Conservation (phyloP, 2,329 filamentous ascomycete species). For the Phaeosphaeria sp. region DNA sequence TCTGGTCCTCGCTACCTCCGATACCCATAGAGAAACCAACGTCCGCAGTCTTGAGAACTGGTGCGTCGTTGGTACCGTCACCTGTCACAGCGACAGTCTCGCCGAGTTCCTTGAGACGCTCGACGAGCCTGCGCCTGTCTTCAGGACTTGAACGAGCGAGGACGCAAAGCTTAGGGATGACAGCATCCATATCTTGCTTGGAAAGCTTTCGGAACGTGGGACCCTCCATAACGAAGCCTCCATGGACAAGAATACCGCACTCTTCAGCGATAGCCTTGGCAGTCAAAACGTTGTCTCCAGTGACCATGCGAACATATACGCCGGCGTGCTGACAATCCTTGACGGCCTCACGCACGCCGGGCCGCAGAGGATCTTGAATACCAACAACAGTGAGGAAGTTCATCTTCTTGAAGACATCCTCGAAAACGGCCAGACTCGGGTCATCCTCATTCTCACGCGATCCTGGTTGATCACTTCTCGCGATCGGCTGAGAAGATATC, state of each 20-base stretch:
- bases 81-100: conserved; percentile 84
- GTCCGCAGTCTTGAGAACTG: conserved; percentile 79
- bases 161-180: conserved; percentile 70
- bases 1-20: conserved; percentile 75
- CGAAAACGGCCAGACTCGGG: no score
- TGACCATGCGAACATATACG: conserved; percentile 85
- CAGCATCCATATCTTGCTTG: conserved; percentile 60
- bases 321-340: conserved; percentile 75
- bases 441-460: no score
- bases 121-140: conserved; percentile 71
- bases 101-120: conserved; percentile 67
- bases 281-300: conserved; percentile 80
- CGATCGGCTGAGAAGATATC: no score
- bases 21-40: conserved; percentile 90
- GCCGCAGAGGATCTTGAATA: conserved; percentile 80
- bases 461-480: no score
- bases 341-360: conserved; percentile 75
- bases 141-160: conserved; percentile 73
- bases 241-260: conserved; percentile 74
- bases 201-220: conserved; percentile 76
- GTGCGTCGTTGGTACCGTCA: conserved; percentile 83
- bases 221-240: conserved; percentile 77
- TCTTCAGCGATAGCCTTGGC: conserved; percentile 79
- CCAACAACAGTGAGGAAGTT: conserved; percentile 76
- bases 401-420: no score